Evolutionary conservation across 1,139 yeast genomes (phyloP).

Genomic region (Sugiyamaella novakii): DNA sequence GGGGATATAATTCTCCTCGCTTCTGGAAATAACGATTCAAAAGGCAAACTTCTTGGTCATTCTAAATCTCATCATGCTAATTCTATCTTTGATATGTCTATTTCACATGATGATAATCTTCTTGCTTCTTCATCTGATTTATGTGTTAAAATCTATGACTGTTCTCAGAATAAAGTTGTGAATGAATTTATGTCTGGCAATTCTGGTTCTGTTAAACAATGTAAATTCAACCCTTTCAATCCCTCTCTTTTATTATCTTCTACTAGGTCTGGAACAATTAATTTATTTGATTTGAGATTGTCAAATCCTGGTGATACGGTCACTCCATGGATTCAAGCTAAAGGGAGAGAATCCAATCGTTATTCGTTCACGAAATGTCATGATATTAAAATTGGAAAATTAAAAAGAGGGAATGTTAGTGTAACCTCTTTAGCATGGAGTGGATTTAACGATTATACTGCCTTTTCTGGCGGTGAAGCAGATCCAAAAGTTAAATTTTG

Average conservation of each 20-base stretch:
- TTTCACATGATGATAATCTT: slow-evolving; percentile 13
- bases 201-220: slow-evolving; percentile 22
- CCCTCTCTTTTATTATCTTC: slow-evolving; percentile 18
- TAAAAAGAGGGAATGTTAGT: slow-evolving; percentile 26
- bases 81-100: slow-evolving; percentile 20
- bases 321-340: background rate
- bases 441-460: slow-evolving; percentile 15
- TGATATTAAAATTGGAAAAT: slow-evolving; percentile 17
- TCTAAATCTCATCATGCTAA: slow-evolving; percentile 21
- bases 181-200: slow-evolving; percentile 9
- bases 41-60: slow-evolving; percentile 16
- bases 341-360: background rate
- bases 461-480: slow-evolving; percentile 30
- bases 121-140: slow-evolving; percentile 22
- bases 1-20: slow-evolving; percentile 17
- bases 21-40: background rate
- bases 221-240: slow-evolving; percentile 22
- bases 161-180: slow-evolving; percentile 11
- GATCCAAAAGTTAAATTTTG: slow-evolving; percentile 32
- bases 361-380: slow-evolving; percentile 16
- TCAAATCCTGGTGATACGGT: background rate
- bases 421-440: slow-evolving; percentile 32
- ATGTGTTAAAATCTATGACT: slow-evolving; percentile 21
- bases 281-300: slow-evolving; percentile 20
- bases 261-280: slow-evolving; percentile 23